Base-by-base conservation (phyloP, 2,329 filamentous ascomycete species). In the Tolypocladium guangdongense region DNA sequence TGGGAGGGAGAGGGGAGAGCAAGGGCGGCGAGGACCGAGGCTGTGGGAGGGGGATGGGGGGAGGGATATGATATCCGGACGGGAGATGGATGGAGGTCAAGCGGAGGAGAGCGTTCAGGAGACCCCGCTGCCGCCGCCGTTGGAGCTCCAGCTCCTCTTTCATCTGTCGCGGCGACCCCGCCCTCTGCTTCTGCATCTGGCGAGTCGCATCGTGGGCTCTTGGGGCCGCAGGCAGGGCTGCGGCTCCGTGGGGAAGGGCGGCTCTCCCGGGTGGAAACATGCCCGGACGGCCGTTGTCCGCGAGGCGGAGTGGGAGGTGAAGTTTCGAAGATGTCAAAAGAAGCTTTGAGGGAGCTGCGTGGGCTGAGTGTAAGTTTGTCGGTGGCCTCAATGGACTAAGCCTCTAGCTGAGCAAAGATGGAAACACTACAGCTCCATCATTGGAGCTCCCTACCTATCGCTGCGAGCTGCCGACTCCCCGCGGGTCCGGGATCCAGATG, bases 121-220 rank as follows among this genome's bases (percentile, higher is more conserved):
- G 24, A 36, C 46, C 30, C 33, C 20, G n/a, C n/a, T 30, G 30
- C 46, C 18, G 46, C n/a, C 46, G 24, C 14, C 41, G 24, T 30
- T 30, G 41, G 24, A 30, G 41, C 41, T 45, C 24, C 41, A 33
- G 32, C 32, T 33, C 32, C 32, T 33, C n/a, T 41, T 49, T 36
- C 49, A 41, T 51, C 33, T 37, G 36, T 52, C 43, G 37, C 39
- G 32, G 37, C 39, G 32, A 50, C 45, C 51, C 43, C 50, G 30
- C 48, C 48, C 22, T 30, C 43, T 38, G 43, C 51, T 52, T 22
- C 51, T 52, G 35, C n/a, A 52, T 52, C 43, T 33, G 43, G 51
- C 43, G 51, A 52, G 51, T 12, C 48, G 51, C 51, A 48, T 46
- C 27, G 41, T 22, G 10, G 38, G 38, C n/a, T 35, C 18, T 8